A percentile compares a stretch with the other conserved stretches of the same genome.
Conservation (phyloP, 2,329 filamentous ascomycete genomes). For the Periconia sp. region DNA sequence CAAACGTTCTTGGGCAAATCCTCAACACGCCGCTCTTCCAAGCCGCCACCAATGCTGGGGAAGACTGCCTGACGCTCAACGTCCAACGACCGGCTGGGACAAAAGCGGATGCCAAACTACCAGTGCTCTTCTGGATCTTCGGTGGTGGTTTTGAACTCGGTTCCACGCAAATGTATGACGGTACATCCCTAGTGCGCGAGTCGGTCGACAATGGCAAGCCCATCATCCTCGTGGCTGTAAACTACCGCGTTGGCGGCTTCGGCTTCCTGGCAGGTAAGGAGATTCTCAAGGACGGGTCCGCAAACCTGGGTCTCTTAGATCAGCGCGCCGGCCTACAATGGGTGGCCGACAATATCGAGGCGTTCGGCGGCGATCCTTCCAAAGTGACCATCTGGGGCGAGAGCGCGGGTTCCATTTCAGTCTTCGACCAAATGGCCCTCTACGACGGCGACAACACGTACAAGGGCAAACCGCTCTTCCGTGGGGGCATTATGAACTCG, state of each 20-base stretch:
- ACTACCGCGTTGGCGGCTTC: constrained; percentile 75
- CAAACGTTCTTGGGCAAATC: constrained; percentile 41
- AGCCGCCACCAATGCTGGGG: constrained; percentile 36
- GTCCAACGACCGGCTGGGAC: constrained; percentile 46
- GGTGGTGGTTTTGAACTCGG: constrained; percentile 49
- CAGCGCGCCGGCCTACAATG: constrained; percentile 73
- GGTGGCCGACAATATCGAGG: constrained; percentile 74
- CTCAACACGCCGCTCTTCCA: constrained; percentile 46
- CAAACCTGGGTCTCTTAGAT: constrained; percentile 73
- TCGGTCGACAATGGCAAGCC: constrained; percentile 59
- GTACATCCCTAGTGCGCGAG: constrained; percentile 40
- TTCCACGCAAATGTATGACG: constrained; percentile 44
- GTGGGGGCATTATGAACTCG: constrained; percentile 71
- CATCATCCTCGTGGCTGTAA: constrained; percentile 74
- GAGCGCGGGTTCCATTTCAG: constrained; percentile 60
- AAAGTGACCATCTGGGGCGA: constrained; percentile 82
- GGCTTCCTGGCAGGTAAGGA: constrained; percentile 73
- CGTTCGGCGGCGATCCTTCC: constrained; percentile 77
- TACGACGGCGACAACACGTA: constrained; percentile 74
- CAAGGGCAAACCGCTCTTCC: constrained; percentile 74
- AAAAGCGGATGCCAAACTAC: constrained; percentile 42
- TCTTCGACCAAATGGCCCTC: constrained; percentile 73
- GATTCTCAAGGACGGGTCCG: constrained; percentile 65
- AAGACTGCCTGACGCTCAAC: constrained; percentile 49
- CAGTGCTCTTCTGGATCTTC: constrained; percentile 54